Evolutionary conservation across 2,329 filamentous ascomycete species (phyloP).

Genomic region (Lachnellula willkommii): DNA sequence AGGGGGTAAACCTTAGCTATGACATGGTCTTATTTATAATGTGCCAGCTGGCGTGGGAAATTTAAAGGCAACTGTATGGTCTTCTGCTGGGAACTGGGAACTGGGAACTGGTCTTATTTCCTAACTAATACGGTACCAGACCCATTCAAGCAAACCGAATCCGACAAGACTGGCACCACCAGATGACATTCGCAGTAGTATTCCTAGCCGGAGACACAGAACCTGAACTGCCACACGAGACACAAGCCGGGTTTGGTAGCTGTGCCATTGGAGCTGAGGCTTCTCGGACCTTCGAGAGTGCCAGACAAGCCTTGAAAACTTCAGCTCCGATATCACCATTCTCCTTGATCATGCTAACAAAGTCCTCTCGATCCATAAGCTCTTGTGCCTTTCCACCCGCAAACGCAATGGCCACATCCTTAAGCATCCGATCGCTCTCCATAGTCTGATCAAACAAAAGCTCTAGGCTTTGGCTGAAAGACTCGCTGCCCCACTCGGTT

Average conservation of each 20-base stretch:
- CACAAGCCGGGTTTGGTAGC: background rate
- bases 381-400: constrained; percentile 2
- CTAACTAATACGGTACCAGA: too few species aligned
- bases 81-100: too few species aligned
- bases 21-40: too few species aligned
- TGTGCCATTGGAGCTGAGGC: background rate
- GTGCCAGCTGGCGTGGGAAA: too few species aligned
- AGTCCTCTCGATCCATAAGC: constrained; percentile 12
- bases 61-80: too few species aligned
- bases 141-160: background rate
- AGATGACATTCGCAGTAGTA: background rate
- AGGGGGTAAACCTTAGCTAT: too few species aligned
- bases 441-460: constrained; percentile 11
- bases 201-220: background rate
- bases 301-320: background rate
- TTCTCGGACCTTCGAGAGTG: too few species aligned
- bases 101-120: too few species aligned
- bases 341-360: constrained; percentile 7
- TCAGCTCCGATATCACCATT: constrained; percentile 10
- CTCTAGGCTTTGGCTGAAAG: constrained; percentile 7
- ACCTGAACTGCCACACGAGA: background rate
- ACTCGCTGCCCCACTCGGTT: constrained; percentile 5
- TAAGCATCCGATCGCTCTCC: constrained; percentile 8
- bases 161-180: background rate
- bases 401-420: constrained; percentile 7